Base-by-base conservation (phyloP, 441 rosid genomes). In the Lepidium campestre region DNA sequence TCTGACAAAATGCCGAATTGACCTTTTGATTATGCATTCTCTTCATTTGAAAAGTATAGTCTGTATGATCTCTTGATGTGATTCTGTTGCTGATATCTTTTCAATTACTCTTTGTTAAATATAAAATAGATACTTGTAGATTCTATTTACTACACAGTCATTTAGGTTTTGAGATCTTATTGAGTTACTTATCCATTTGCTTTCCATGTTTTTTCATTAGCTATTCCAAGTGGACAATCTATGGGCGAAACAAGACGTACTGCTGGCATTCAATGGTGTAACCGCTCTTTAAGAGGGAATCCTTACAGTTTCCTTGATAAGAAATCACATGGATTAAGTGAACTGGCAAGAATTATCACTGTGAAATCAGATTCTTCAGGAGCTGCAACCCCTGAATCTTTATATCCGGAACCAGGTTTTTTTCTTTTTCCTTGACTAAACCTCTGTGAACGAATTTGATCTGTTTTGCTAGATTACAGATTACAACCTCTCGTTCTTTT, bases 331-430 rank as follows among this genome's bases (percentile, higher is more conserved):
- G 65, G 68, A 27, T 65, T 5, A 48, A 77, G 56, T 52, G 81
- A 77, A 18, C 52, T 68, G 32, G 37, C 72, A 53, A 82, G 85
- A 72, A 29, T 10, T 20, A 27, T 78, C 7, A 71, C 77, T 36
- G 83, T 62, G 9, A 82, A 80, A 82, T 86, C 90, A 50, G 87
- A 86, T 78, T 70, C 89, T 75, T 90, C 89, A 9, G 92, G 83
- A 67, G 39, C 72, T 68, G 92, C 85, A 53, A 75, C 53, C 31
- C 74, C 96, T 39, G 86, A 80, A 32, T 68, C 85, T 48, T 62
- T 78, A 46, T 36, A 57, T 81, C 78, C 79, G 1, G 52, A 73
- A 57, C 74, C 96, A 87, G 96, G 99, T 86, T 72, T 61, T 77
- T 34, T 66, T 35, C 17, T 44, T 23, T 52, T n/a, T n/a, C n/a